phyloP scores from a whole-genome alignment of 2,329 filamentous ascomycete genomes.

The Clonostachys sp. region DNA sequence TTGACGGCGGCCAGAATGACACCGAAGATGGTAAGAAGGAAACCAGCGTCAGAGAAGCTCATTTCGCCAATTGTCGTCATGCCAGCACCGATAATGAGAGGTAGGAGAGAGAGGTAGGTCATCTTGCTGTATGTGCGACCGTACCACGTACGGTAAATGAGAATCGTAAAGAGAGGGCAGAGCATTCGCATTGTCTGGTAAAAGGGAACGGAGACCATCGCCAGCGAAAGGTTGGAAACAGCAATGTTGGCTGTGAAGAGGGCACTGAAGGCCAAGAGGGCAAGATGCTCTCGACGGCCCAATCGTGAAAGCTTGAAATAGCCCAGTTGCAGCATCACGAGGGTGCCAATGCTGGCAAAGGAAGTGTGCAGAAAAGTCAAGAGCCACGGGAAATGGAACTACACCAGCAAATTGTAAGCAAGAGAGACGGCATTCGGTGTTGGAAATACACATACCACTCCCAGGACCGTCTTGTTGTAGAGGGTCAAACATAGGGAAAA shows the following conservation, averaged over 20 bases:
- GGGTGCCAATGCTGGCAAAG: constrained; percentile 54
- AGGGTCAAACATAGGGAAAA: constrained; percentile 44
- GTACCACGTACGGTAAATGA: constrained; percentile 55
- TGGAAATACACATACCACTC: constrained; percentile 29
- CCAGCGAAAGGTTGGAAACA: constrained; percentile 58
- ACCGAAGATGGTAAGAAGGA: constrained; percentile 48
- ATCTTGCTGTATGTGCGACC: constrained; percentile 46
- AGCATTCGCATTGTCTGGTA: constrained; percentile 61
- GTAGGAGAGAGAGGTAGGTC: constrained; percentile 56
- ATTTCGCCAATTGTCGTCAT: constrained; percentile 60
- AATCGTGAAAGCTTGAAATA: constrained; percentile 49
- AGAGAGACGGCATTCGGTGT: background rate
- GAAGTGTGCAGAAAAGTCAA: constrained; percentile 53
- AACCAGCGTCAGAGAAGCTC: constrained; percentile 54
- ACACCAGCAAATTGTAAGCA: constrained; percentile 1
- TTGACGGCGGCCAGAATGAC: constrained; percentile 52
- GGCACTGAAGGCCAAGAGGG: constrained; percentile 53
- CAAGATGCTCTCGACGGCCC: constrained; percentile 45
- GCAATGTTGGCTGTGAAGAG: constrained; percentile 62
- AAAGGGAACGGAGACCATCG: constrained; percentile 60
- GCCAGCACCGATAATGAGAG: constrained; percentile 55
- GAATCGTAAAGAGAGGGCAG: constrained; percentile 56
- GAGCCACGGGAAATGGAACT: constrained; percentile 59
- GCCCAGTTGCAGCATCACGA: constrained; percentile 42
- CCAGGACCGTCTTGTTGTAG: constrained; percentile 55